A percentile compares a stretch with the other conserved stretches of the same genome.
These are phyloP conservation scores for Dichotomocladium elegans DNA, from an alignment of 371 early-diverging fungal species.

Conservation along the genomic window DNA sequence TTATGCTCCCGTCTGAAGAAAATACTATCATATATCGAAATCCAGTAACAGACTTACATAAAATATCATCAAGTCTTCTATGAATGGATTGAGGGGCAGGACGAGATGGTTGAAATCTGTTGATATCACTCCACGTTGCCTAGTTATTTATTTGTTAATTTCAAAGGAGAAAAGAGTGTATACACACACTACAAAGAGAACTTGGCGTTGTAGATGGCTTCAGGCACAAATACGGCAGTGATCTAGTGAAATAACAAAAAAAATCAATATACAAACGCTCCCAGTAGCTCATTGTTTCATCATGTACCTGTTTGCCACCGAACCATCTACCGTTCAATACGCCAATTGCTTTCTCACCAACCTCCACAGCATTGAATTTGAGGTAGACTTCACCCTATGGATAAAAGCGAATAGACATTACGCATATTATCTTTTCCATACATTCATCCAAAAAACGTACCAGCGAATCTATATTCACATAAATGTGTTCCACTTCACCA, in stretches of 20 bases:
- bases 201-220: conserved; percentile 67
- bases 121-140: too few relatives aligned
- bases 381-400: conserved; percentile 77
- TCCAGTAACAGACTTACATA: too few relatives aligned
- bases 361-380: conserved; percentile 66
- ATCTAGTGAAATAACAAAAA: conserved; percentile 28
- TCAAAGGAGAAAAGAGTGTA: neutral
- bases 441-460: conserved; percentile 29
- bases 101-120: too few relatives aligned
- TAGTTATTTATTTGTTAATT: too few relatives aligned
- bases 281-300: neutral
- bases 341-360: conserved; percentile 66
- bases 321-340: conserved; percentile 78
- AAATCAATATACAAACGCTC: neutral
- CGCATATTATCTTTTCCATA: neutral
- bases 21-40: too few relatives aligned
- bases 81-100: too few relatives aligned
- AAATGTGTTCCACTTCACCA: conserved; percentile 76
- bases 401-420: neutral
- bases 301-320: conserved; percentile 54
- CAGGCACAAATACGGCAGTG: conserved; percentile 67
- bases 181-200: conserved; percentile 29
- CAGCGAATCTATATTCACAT: conserved; percentile 64
- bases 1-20: too few relatives aligned
- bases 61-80: too few relatives aligned